A percentile compares a stretch with the other conserved stretches of the same genome.
Evolutionary conservation across 2,329 filamentous ascomycete genomes (phyloP).

Genomic region (Aspergillus hiratsukae): DNA sequence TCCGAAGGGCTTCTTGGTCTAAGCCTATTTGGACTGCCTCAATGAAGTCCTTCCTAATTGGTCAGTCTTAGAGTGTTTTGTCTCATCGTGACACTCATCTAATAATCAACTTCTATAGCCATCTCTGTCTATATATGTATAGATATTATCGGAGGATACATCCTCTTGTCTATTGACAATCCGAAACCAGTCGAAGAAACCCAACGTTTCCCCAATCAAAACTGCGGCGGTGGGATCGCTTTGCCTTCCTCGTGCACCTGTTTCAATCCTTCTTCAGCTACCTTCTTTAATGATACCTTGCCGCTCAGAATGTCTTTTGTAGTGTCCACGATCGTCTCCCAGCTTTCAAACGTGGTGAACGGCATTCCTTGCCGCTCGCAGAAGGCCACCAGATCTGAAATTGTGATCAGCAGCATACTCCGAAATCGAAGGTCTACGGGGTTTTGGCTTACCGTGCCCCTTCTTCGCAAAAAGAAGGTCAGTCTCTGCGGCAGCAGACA

Average conservation of each 20-base stretch:
- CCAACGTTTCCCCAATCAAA: background rate
- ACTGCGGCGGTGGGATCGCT: background rate
- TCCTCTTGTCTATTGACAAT: background rate
- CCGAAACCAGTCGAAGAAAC: background rate
- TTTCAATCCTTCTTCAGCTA: conserved; percentile 51
- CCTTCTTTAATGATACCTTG: conserved; percentile 64
- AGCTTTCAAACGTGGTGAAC: conserved; percentile 83
- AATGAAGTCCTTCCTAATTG: background rate
- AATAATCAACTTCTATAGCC: background rate
- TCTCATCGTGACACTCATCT: too few relatives aligned
- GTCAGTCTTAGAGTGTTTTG: background rate
- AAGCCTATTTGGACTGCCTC: background rate
- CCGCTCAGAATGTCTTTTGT: conserved; percentile 74
- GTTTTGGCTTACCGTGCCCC: conserved; percentile 62
- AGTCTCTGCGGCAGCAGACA: conserved; percentile 87
- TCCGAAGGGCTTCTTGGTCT: background rate
- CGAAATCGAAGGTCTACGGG: background rate
- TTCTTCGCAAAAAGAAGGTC: conserved; percentile 92
- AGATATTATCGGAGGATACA: background rate
- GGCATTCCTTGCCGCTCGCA: conserved; percentile 80
- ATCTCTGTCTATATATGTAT: background rate
- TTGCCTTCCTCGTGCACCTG: conserved; percentile 6
- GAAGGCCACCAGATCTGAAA: conserved; percentile 74
- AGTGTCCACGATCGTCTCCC: conserved; percentile 70
- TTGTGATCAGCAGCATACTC: conserved; percentile 10